Conservation (phyloP, 1,139 yeast species). For the Martiniozyma asiatica region DNA sequence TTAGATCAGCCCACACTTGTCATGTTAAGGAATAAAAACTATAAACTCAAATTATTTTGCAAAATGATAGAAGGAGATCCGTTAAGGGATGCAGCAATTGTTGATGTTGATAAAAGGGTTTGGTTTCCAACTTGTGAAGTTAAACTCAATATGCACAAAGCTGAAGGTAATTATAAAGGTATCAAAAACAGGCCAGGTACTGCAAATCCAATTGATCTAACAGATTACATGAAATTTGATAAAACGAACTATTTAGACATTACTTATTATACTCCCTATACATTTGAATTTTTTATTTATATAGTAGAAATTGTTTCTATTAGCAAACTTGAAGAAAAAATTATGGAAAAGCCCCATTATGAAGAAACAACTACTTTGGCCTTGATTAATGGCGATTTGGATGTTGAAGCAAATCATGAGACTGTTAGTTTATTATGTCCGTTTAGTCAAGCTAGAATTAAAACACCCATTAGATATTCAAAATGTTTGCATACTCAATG, state of each 20-base stretch:
- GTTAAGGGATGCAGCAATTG: too few species aligned
- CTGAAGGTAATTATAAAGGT: constrained; percentile 45
- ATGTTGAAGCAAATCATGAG: constrained; percentile 45
- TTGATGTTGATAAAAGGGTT: too few species aligned
- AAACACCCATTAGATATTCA: constrained; percentile 45
- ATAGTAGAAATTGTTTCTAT: constrained; percentile 38
- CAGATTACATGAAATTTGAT: constrained; percentile 26
- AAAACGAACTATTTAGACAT: constrained; percentile 32
- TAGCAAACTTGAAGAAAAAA: constrained; percentile 24
- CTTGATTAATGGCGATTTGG: constrained; percentile 30
- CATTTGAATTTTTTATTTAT: constrained; percentile 33
- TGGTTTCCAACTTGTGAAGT: too few species aligned
- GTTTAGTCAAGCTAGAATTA: constrained; percentile 47
- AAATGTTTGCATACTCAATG: constrained; percentile 61
- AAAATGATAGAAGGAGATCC: too few species aligned
- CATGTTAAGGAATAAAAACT: too few species aligned
- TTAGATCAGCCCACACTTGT: too few species aligned
- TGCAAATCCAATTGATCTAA: constrained; percentile 55
- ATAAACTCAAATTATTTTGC: too few species aligned
- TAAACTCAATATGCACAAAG: too few species aligned
- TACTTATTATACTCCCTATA: constrained; percentile 36
- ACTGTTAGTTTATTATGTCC: constrained; percentile 53
- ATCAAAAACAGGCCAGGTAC: constrained; percentile 52
- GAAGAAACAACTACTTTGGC: constrained; percentile 33
- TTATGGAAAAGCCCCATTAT: constrained; percentile 33